phyloP scores from a whole-genome alignment of 2,329 filamentous ascomycete genomes.

The Colletotrichum lindemuthianum region DNA sequence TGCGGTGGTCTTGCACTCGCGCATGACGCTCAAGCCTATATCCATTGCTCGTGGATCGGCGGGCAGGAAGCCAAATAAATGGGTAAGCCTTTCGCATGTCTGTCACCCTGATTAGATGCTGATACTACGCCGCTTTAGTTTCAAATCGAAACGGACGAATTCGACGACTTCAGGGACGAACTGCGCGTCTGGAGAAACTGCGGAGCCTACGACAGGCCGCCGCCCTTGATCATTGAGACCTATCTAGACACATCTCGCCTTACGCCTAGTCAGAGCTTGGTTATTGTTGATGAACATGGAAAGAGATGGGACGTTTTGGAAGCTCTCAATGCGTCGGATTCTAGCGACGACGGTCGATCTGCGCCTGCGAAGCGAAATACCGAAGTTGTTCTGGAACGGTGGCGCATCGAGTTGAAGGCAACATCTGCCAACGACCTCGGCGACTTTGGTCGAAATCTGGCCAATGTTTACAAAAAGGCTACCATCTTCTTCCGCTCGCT shows the following conservation, averaged over 20 bases:
- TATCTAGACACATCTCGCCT: slow-evolving; percentile 85
- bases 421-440: slow-evolving; percentile 57
- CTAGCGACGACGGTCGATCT: slow-evolving; percentile 54
- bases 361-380: slow-evolving; percentile 60
- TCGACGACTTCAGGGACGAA: slow-evolving; percentile 85
- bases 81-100: slow-evolving; percentile 67
- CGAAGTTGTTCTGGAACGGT: slow-evolving; percentile 89
- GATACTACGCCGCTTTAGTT: slow-evolving; percentile 68
- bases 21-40: slow-evolving; percentile 73
- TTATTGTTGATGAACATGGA: slow-evolving; percentile 86
- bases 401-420: slow-evolving; percentile 84
- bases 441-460: slow-evolving; percentile 73
- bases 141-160: slow-evolving; percentile 93
- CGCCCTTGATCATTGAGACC: slow-evolving; percentile 88
- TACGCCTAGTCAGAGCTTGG: slow-evolving; percentile 85
- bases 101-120: neutral
- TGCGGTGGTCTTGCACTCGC: slow-evolving; percentile 82
- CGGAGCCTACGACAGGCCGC: slow-evolving; percentile 77
- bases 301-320: slow-evolving; percentile 94
- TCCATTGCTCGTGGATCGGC: slow-evolving; percentile 57
- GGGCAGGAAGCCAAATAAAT: slow-evolving; percentile 78
- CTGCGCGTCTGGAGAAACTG: slow-evolving; percentile 84
- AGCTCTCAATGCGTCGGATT: slow-evolving; percentile 74
- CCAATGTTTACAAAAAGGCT: slow-evolving; percentile 95
- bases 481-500: slow-evolving; percentile 94